Conservation (phyloP, 805 yeast genomes). For the Starmerella sp. region DNA sequence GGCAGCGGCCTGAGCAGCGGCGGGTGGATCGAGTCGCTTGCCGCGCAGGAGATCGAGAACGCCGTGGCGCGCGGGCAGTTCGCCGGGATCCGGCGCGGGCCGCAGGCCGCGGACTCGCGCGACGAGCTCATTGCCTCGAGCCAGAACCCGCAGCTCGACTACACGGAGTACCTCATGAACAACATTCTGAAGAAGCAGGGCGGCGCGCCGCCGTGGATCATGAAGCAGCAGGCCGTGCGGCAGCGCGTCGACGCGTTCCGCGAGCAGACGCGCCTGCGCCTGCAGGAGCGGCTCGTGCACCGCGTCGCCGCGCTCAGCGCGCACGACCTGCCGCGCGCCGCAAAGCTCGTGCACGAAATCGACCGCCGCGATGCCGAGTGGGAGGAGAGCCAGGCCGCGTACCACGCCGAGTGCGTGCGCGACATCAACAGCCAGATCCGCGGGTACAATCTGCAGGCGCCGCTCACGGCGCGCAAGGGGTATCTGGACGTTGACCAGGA, state of each 20-base stretch:
- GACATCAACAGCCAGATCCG: slow-evolving; percentile 41
- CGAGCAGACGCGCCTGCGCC: slow-evolving; percentile 23
- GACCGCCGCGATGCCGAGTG: slow-evolving; percentile 27
- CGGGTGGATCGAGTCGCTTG: slow-evolving; percentile 45
- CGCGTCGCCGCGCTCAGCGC: slow-evolving; percentile 14
- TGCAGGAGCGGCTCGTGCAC: slow-evolving; percentile 26
- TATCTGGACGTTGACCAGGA: slow-evolving; percentile 40
- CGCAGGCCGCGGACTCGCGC: slow-evolving; percentile 36
- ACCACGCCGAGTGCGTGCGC: slow-evolving; percentile 31
- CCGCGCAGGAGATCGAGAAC: slow-evolving; percentile 66
- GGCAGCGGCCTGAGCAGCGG: slow-evolving; percentile 20
- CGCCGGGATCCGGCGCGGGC: slow-evolving; percentile 51
- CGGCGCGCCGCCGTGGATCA: slow-evolving; percentile 83
- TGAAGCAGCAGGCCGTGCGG: slow-evolving; percentile 52
- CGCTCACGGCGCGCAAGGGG: slow-evolving; percentile 46
- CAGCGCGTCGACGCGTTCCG: slow-evolving; percentile 40
- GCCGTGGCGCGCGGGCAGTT: slow-evolving; percentile 64
- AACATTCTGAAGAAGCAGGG: slow-evolving; percentile 63
- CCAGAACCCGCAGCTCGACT: slow-evolving; percentile 45
- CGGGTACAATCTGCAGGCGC: slow-evolving; percentile 55
- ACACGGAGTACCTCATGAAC: slow-evolving; percentile 68
- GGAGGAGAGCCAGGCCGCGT: slow-evolving; percentile 30
- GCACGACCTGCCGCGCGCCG: not conserved
- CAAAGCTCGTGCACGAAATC: not conserved
- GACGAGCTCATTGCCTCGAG: slow-evolving; percentile 22